Evolutionary conservation across 2,329 filamentous ascomycete species (phyloP).

Genomic region (Malbranchea zuffiana): DNA sequence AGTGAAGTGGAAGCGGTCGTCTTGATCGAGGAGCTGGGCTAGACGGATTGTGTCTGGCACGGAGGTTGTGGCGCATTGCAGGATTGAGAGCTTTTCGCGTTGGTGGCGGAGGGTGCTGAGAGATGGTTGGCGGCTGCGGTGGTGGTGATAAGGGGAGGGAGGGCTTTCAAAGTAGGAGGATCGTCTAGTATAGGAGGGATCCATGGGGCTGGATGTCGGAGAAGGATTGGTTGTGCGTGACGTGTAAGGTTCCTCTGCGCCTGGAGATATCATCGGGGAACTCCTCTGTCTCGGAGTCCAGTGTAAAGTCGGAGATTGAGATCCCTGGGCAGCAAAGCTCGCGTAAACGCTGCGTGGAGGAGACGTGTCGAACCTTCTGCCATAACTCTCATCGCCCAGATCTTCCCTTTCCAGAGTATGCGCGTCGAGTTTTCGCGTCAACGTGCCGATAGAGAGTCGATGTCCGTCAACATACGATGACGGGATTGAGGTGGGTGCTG

Average conservation of each 20-base stretch:
- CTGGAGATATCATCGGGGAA: conserved; percentile 7
- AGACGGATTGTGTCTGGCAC: conserved; percentile 30
- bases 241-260: conserved; percentile 2
- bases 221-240: conserved; percentile 1
- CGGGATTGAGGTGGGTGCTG: conserved; percentile 35
- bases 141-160: conserved; percentile 2
- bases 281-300: conserved; percentile 1
- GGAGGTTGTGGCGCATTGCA: conserved; percentile 28
- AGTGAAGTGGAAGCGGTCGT: conserved; percentile 5
- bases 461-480: conserved; percentile 28
- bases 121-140: conserved; percentile 3
- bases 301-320: conserved; percentile 9
- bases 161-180: conserved; percentile 2
- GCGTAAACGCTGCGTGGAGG: conserved; percentile 12
- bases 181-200: conserved; percentile 4
- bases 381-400: conserved; percentile 12
- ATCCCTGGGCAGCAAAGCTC: conserved; percentile 17
- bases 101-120: conserved; percentile 24
- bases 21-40: conserved; percentile 25
- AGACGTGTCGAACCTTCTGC: conserved; percentile 17
- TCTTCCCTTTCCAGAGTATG: conserved; percentile 26
- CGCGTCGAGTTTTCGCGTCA: conserved; percentile 33
- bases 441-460: conserved; percentile 29
- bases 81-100: conserved; percentile 30
- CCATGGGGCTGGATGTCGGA: conserved; percentile 8